These are phyloP conservation scores for Litchi chinensis DNA, from an alignment of 345 rosid species.

Conservation along the genomic window DNA sequence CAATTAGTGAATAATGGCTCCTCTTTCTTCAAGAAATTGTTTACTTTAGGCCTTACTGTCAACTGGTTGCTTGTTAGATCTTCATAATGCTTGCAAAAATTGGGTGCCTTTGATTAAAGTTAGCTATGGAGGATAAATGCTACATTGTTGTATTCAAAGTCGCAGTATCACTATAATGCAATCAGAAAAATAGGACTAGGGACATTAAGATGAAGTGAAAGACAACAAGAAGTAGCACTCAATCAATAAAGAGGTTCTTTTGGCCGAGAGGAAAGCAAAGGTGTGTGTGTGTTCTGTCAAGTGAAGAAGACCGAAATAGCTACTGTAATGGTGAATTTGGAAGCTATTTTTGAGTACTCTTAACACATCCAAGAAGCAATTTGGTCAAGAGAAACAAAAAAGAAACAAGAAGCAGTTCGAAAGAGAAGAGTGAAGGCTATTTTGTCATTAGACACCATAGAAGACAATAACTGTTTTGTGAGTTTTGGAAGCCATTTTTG, in stretches of 20 bases:
- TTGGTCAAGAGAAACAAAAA: too few relatives aligned
- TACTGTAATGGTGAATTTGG: neutral
- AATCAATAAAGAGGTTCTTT: too few relatives aligned
- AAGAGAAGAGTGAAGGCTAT: too few relatives aligned
- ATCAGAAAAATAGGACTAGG: conserved; percentile 1
- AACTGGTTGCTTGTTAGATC: neutral
- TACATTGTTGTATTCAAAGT: neutral
- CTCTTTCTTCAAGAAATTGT: neutral
- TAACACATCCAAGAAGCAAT: too few relatives aligned
- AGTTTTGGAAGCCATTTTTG: too few relatives aligned
- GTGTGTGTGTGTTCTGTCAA: too few relatives aligned
- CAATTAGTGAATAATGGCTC: neutral
- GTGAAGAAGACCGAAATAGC: neutral
- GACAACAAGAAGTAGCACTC: too few relatives aligned
- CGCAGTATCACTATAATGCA: neutral
- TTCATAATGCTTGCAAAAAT: neutral
- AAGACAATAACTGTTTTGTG: too few relatives aligned
- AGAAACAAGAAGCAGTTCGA: too few relatives aligned
- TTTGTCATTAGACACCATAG: too few relatives aligned
- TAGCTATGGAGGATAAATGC: neutral
- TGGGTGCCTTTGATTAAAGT: neutral
- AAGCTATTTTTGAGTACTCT: too few relatives aligned
- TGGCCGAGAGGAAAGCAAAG: too few relatives aligned
- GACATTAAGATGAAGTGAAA: neutral
- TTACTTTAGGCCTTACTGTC: neutral